Percentiles rank a stretch among this genome's conserved stretches.
phyloP scores from a whole-genome alignment of 208 protist genomes.

The Trypanosoma scelopori region DNA sequence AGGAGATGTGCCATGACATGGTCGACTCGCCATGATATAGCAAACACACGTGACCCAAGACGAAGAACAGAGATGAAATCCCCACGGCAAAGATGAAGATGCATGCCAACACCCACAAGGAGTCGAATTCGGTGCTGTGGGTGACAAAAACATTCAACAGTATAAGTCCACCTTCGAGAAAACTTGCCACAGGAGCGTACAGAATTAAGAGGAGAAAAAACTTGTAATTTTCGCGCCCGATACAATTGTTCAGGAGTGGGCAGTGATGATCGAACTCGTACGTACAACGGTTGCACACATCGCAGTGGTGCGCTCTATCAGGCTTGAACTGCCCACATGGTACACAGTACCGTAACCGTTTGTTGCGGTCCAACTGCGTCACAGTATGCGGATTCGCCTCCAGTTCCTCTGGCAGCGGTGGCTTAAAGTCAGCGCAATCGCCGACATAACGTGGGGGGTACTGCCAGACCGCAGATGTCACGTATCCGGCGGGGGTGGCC shows the following conservation, averaged over 20 bases:
- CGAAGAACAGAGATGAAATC: conserved; percentile 31
- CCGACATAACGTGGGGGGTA: conserved; percentile 38
- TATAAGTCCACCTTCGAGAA: conserved; percentile 28
- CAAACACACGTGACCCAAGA: conserved; percentile 34
- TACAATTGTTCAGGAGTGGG: conserved; percentile 90
- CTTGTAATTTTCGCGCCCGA: conserved; percentile 87
- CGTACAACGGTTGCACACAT: conserved; percentile 73
- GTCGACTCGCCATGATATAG: conserved; percentile 45
- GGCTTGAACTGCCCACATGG: conserved; percentile 76
- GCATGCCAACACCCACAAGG: conserved; percentile 35
- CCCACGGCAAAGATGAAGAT: conserved; percentile 33
- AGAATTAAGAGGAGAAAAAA: conserved; percentile 79
- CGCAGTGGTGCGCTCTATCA: conserved; percentile 82
- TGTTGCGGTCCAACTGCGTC: conserved; percentile 29
- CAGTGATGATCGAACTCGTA: conserved; percentile 92
- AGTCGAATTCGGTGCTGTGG: conserved; percentile 22
- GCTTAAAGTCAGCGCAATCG: not conserved
- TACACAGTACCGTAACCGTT: conserved; percentile 60
- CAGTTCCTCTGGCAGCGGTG: conserved; percentile 22
- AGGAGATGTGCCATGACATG: conserved; percentile 38
- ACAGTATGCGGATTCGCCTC: conserved; percentile 46
- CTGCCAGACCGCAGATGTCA: conserved; percentile 44
- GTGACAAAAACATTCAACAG: conserved; percentile 45
- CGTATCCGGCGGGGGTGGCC: conserved; percentile 58
- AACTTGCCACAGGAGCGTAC: conserved; percentile 39